Percentiles rank a stretch among this genome's conserved stretches.
Conservation (phyloP, 768 basidiomycete genomes). For the Mycena venus region DNA sequence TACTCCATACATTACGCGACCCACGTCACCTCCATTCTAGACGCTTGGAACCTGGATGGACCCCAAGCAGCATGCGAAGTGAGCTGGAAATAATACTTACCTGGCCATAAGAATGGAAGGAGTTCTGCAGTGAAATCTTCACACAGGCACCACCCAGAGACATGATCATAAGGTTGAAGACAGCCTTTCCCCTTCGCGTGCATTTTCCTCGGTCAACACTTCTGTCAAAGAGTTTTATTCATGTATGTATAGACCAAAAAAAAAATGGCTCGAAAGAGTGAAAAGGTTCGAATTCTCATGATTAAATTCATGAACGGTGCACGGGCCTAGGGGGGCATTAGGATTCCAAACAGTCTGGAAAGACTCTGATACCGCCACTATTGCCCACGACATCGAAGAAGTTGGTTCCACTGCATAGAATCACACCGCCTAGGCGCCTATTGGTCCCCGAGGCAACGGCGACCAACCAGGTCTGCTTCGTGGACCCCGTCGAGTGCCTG, state of each 20-base stretch:
- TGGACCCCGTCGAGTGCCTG: too few species aligned
- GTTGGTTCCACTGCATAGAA: neutral
- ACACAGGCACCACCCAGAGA: neutral
- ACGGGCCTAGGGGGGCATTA: too few species aligned
- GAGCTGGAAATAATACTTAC: too few species aligned
- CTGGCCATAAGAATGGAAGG: neutral
- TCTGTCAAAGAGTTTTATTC: neutral
- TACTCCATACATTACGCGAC: neutral
- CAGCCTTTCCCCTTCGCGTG: neutral
- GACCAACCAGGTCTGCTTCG: neutral
- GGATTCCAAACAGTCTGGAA: neutral
- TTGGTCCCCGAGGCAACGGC: neutral
- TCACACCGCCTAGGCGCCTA: neutral
- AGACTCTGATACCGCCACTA: neutral
- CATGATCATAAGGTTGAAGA: neutral
- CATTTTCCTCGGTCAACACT: neutral
- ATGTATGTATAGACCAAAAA: neutral
- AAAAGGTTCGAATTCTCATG: neutral
- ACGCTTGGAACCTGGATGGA: neutral
- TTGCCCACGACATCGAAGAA: neutral
- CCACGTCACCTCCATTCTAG: neutral
- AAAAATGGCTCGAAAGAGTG: neutral
- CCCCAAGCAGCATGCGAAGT: neutral
- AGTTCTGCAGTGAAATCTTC: neutral
- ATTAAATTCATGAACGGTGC: too few species aligned